These are phyloP conservation scores for Pseudogymnoascus sp. DNA, from an alignment of 2,329 filamentous ascomycete species.

Conservation along the genomic window DNA sequence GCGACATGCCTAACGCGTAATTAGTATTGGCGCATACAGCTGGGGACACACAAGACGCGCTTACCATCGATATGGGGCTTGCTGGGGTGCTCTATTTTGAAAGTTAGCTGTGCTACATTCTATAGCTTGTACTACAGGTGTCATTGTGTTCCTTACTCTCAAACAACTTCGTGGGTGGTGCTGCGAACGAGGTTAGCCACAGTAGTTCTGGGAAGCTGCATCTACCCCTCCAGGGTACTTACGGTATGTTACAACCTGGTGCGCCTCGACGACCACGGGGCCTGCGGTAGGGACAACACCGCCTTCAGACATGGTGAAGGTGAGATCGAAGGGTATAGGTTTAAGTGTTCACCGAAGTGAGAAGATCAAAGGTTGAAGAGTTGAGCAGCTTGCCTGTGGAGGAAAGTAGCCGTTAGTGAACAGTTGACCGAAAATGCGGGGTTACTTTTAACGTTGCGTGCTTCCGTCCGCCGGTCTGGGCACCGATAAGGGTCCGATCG, in stretches of 20 bases:
- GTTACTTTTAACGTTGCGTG: neutral
- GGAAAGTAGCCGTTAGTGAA: neutral
- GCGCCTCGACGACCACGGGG: slow-evolving; percentile 64
- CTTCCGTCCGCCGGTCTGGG: neutral
- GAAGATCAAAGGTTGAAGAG: neutral
- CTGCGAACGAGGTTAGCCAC: slow-evolving; percentile 30
- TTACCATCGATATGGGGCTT: slow-evolving; percentile 59
- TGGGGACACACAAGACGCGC: slow-evolving; percentile 17
- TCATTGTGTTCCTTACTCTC: slow-evolving; percentile 43
- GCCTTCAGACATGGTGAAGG: slow-evolving; percentile 37
- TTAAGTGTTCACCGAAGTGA: neutral
- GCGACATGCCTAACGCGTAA: slow-evolving; percentile 44
- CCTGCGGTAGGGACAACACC: slow-evolving; percentile 32
- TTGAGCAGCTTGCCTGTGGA: neutral
- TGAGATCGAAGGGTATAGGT: neutral
- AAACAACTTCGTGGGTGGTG: slow-evolving; percentile 58
- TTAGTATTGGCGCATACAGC: neutral
- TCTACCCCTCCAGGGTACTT: slow-evolving; percentile 29
- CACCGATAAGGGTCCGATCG: neutral
- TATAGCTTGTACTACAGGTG: neutral
- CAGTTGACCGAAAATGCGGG: neutral
- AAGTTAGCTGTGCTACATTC: neutral
- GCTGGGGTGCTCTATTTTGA: slow-evolving; percentile 52
- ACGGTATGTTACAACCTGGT: slow-evolving; percentile 67
- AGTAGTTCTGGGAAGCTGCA: slow-evolving; percentile 19